A percentile compares a stretch with the other conserved stretches of the same genome.
Conservation (phyloP, 2,329 filamentous ascomycete species). For the Ophiostoma australiae region DNA sequence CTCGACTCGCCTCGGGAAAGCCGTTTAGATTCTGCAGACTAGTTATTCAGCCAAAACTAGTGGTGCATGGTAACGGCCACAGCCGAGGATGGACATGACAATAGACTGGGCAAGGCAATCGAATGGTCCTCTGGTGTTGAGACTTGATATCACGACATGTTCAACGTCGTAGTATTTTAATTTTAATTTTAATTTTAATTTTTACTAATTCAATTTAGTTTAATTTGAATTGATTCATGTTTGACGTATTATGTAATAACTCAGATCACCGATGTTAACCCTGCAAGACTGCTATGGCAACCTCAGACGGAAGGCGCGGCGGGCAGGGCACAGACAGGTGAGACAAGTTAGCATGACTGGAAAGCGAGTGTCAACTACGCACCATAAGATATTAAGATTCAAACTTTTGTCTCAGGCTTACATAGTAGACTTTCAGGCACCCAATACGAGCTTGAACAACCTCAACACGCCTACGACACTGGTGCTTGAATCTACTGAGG, state of each 20-base stretch:
- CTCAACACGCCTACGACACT: not conserved
- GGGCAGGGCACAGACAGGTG: not conserved
- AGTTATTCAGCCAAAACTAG: conserved; percentile 22
- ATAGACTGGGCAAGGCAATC: not conserved
- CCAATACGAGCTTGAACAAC: no score
- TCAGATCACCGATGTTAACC: not conserved
- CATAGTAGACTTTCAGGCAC: not conserved
- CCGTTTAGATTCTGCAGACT: conserved; percentile 20
- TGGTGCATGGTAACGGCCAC: conserved; percentile 11
- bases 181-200: no score
- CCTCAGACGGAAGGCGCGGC: conserved; percentile 9
- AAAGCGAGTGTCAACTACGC: not conserved
- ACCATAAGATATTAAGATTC: not conserved
- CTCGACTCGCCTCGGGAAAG: conserved; percentile 15
- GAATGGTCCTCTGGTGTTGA: not conserved
- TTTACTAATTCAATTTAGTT: no score
- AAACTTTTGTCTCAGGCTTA: not conserved
- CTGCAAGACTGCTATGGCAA: conserved; percentile 6
- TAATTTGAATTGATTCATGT: not conserved
- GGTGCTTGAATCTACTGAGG: conserved; percentile 15
- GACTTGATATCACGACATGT: not conserved
- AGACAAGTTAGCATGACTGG: conserved; percentile 2
- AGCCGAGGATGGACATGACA: not conserved
- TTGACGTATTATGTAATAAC: conserved; percentile 1
- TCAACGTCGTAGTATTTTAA: not conserved